Conservation (phyloP, 441 rosid genomes). For the Jatropha multifida region DNA sequence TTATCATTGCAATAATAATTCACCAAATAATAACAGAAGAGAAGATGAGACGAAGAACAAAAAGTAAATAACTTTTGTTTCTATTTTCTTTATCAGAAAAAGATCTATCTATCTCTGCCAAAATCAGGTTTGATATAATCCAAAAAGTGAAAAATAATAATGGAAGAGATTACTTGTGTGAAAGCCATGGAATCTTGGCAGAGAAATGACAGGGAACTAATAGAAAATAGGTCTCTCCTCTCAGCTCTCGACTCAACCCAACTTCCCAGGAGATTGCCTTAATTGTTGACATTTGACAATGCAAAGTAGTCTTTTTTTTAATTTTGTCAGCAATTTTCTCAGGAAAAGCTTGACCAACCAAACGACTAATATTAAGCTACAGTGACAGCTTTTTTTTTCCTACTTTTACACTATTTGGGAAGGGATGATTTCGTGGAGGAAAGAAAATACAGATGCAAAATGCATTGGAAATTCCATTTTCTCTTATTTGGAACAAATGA, state of each 20-base stretch:
- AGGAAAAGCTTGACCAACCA: not conserved
- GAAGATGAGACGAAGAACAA: too few relatives aligned
- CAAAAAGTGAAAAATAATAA: not conserved
- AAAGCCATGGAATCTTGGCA: constrained; percentile 17
- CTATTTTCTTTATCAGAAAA: not conserved
- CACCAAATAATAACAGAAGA: too few relatives aligned
- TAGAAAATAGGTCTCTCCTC: not conserved
- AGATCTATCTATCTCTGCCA: constrained; percentile 2
- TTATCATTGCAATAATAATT: too few relatives aligned
- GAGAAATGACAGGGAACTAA: constrained; percentile 17
- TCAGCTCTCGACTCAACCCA: too few relatives aligned
- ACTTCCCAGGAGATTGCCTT: not conserved
- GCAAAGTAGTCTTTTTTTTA: not conserved
- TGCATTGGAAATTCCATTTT: too few relatives aligned
- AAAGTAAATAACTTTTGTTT: not conserved
- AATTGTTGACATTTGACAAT: too few relatives aligned
- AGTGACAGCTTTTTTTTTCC: not conserved
- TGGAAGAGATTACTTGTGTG: not conserved
- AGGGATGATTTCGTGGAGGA: too few relatives aligned
- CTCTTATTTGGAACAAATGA: too few relatives aligned
- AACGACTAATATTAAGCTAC: not conserved
- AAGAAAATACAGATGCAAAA: too few relatives aligned
- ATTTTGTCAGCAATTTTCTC: constrained; percentile 3
- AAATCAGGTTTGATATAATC: not conserved
- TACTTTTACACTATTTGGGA: too few relatives aligned